Base-by-base conservation (phyloP, 2,329 filamentous ascomycete genomes). In the Hymenoscyphus albidus region DNA sequence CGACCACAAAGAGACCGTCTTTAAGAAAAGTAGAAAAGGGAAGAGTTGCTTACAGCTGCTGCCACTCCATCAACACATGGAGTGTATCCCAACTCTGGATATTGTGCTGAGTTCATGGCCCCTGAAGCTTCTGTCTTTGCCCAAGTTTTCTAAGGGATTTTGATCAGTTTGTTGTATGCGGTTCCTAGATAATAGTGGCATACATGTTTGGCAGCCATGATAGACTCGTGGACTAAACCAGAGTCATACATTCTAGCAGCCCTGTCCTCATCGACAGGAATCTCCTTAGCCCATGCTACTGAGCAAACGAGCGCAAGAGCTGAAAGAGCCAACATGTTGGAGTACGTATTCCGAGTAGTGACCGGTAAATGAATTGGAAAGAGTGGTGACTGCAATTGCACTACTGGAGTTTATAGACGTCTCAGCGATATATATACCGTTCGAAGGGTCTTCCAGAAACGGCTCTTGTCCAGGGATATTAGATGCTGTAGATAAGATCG, bases 1-100 rank as follows among this genome's bases (percentile, higher is more conserved):
- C 35, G 9, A 35, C 35, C 35, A 35, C 35, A 10, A 7, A 35
- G 35, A 35, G 9, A 35, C 9, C 6, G 35, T 10, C 2, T 35
- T 1, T 35, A 35, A 35, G 9, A 35, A 35, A 10, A 35, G 9
- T 7, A 5, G 9, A 6, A 10, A 35, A 35, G 3, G 35, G 35
- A 35, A 35, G 9, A 1, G 9, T 35, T 35, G 3, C 35, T 35
- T 35, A 35, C 35, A 56, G 80, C 80, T 48, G 76, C 76, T 2
- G 79, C 81, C 13, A 77, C 70, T 3, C 81, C 81, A 27, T 80
- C 73, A 9, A 76, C 72, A 67, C 81, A 83, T 7, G 67, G 65
- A 5, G 76, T 76, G 69, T 76, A 78, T 14, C 76, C 76, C 5
- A 79, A 74, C 59, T 75, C 74, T 3, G 77, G 78, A 39, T 75